phyloP scores from a whole-genome alignment of 2,329 filamentous ascomycete genomes.

The Phialophora expanda region DNA sequence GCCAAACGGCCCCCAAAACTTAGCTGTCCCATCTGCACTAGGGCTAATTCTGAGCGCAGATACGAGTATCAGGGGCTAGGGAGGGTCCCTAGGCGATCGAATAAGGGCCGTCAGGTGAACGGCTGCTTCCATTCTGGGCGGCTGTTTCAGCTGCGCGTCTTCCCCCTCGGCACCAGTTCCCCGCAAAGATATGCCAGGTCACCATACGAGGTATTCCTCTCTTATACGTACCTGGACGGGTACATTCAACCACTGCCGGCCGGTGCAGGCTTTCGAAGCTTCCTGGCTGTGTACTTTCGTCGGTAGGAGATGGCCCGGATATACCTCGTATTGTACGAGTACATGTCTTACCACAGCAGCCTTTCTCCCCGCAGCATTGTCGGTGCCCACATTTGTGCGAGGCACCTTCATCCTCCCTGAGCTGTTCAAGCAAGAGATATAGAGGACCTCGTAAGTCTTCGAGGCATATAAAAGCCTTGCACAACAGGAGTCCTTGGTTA shows the following conservation, averaged over 20 bases:
- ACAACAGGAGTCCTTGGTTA: neutral
- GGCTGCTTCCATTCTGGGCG: neutral
- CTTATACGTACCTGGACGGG: neutral
- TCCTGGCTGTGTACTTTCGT: neutral
- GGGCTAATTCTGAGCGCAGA: constrained; percentile 20
- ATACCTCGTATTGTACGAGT: neutral
- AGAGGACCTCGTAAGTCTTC: neutral
- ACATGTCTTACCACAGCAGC: neutral
- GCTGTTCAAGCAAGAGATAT: neutral
- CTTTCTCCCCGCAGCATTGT: neutral
- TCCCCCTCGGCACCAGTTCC: neutral
- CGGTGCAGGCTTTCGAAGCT: neutral
- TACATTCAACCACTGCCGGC: neutral
- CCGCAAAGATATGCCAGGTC: neutral
- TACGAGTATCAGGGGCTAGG: constrained; percentile 14
- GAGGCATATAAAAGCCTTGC: neutral
- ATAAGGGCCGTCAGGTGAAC: neutral
- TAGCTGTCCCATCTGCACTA: constrained; percentile 29
- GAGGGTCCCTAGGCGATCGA: constrained; percentile 7
- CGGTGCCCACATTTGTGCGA: neutral
- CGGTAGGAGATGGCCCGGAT: neutral
- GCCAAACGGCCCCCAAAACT: constrained; percentile 27
- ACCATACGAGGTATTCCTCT: neutral
- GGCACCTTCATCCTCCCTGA: neutral
- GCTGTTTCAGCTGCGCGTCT: neutral